A percentile compares a stretch with the other conserved stretches of the same genome.
phyloP scores from a whole-genome alignment of 1,284 basidiomycete species.

The Moesziomyces parantarcticus region DNA sequence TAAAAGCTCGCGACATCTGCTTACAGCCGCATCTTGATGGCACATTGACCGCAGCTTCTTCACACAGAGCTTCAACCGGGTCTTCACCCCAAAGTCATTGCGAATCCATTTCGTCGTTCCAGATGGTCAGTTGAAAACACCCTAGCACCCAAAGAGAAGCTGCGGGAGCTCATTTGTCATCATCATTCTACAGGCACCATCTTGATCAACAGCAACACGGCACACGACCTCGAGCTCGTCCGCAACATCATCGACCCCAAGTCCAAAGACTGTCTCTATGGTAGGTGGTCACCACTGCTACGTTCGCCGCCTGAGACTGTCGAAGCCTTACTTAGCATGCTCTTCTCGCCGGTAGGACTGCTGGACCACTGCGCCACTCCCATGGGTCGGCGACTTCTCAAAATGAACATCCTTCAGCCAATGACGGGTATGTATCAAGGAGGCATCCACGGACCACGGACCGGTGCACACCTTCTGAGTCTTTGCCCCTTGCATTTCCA shows the following conservation, averaged over 20 bases:
- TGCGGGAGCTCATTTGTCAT: neutral
- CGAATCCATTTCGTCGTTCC: constrained; percentile 81
- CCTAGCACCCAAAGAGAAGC: too few species aligned
- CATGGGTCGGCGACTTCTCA: constrained; percentile 83
- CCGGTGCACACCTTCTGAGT: too few species aligned
- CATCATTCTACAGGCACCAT: constrained; percentile 74
- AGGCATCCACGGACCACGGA: too few species aligned
- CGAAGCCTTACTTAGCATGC: too few species aligned
- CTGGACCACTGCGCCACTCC: constrained; percentile 86
- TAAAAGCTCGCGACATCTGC: neutral
- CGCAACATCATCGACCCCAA: constrained; percentile 36
- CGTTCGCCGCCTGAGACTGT: too few species aligned
- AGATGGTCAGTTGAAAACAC: constrained; percentile 67
- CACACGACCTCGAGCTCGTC: constrained; percentile 85
- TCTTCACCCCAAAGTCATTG: constrained; percentile 79
- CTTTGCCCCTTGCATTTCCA: too few species aligned
- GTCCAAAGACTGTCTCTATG: constrained; percentile 44
- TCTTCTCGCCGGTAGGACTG: constrained; percentile 50
- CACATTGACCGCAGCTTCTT: constrained; percentile 83
- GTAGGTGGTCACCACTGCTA: constrained; percentile 19
- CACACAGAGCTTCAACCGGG: constrained; percentile 72
- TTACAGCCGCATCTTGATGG: constrained; percentile 82
- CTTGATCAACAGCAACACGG: constrained; percentile 89
- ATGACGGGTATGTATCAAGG: constrained; percentile 72
- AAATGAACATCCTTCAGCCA: constrained; percentile 85